Percentiles rank a stretch among this genome's conserved stretches.
phyloP scores from a whole-genome alignment of 176 grass and related monocot species.

The Musa itinerans region DNA sequence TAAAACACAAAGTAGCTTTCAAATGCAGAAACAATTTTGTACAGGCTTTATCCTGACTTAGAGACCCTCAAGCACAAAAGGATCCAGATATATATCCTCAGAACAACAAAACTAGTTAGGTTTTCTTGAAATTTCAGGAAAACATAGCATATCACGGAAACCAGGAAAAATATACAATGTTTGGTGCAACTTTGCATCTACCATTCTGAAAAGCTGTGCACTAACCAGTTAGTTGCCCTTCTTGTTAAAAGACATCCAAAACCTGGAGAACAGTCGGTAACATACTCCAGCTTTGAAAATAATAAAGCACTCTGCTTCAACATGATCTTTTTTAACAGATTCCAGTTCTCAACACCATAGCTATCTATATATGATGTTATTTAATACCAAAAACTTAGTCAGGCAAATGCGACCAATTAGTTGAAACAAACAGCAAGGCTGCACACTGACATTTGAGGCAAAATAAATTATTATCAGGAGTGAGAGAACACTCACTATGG shows the following conservation, averaged over 20 bases:
- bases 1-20: neutral
- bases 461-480: neutral
- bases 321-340: neutral
- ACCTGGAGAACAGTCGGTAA: neutral
- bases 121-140: neutral
- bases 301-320: neutral
- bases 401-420: neutral
- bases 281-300: neutral
- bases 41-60: neutral
- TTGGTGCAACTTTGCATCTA: neutral
- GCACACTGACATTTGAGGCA: neutral
- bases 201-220: neutral
- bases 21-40: neutral
- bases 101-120: neutral
- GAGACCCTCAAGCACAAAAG: neutral
- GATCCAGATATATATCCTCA: neutral
- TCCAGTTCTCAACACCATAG: neutral
- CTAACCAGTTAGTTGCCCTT: neutral
- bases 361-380: neutral
- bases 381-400: neutral
- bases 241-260: neutral
- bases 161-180: too few species aligned
- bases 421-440: slow-evolving; percentile 2
- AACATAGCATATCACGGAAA: neutral
- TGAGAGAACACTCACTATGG: neutral